These are phyloP conservation scores for Ceratocystis huliohia DNA, from an alignment of 2,329 filamentous ascomycete genomes.

Conservation along the genomic window DNA sequence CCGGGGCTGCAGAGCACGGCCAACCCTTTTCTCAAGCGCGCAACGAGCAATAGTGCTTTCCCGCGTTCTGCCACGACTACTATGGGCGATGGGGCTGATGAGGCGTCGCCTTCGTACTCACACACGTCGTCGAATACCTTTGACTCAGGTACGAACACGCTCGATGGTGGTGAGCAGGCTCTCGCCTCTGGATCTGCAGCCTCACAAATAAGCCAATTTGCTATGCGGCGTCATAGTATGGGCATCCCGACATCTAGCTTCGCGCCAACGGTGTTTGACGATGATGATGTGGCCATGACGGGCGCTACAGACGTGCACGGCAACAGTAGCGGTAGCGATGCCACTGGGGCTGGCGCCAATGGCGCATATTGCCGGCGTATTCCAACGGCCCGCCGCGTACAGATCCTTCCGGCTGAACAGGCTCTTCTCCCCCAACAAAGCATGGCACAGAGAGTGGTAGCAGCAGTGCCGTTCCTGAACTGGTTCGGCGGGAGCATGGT, in stretches of 20 bases:
- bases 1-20: background rate
- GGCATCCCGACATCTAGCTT: background rate
- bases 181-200: background rate
- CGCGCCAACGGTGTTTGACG: slow-evolving; percentile 15
- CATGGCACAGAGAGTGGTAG: slow-evolving; percentile 48
- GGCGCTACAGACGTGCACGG: background rate
- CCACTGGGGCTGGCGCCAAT: background rate
- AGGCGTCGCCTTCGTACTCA: background rate
- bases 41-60: slow-evolving; percentile 5
- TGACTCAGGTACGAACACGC: slow-evolving; percentile 38
- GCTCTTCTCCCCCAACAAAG: slow-evolving; percentile 58
- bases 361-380: slow-evolving; percentile 46
- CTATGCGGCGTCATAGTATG: background rate
- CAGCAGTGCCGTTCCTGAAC: slow-evolving; percentile 54
- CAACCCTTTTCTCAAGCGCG: slow-evolving; percentile 15
- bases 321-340: background rate
- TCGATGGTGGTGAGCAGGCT: slow-evolving; percentile 25
- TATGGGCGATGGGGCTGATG: slow-evolving; percentile 1
- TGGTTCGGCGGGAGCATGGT: slow-evolving; percentile 65
- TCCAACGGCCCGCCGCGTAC: slow-evolving; percentile 51
- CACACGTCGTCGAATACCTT: slow-evolving; percentile 12
- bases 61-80: slow-evolving; percentile 1
- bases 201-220: background rate
- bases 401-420: slow-evolving; percentile 55
- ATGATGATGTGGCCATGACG: slow-evolving; percentile 22